Evolutionary conservation across 2,329 filamentous ascomycete species (phyloP).

Genomic region (Lachnum nothofagi): DNA sequence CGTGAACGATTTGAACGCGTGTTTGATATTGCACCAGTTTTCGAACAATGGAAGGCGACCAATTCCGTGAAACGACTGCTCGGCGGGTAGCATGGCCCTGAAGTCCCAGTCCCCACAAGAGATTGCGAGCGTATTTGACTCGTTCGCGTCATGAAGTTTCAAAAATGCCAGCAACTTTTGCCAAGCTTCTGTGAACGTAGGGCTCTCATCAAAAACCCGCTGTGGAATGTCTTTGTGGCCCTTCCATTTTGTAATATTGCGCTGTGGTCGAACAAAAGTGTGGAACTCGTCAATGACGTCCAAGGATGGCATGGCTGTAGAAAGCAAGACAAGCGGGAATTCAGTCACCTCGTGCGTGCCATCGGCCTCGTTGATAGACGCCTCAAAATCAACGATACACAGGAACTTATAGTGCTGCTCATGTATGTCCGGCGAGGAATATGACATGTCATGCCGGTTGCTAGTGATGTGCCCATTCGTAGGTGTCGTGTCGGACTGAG

Average conservation of each 20-base stretch:
- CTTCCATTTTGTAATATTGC: constrained; percentile 4
- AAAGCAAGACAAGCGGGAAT: constrained; percentile 13
- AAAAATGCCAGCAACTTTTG: constrained; percentile 9
- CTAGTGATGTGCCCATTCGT: constrained; percentile 1
- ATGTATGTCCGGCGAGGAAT: background rate
- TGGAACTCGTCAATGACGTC: constrained; percentile 12
- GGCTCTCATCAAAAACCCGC: constrained; percentile 9
- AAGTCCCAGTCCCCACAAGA: constrained; percentile 16
- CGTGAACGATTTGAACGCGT: constrained; percentile 13
- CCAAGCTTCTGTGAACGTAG: constrained; percentile 9
- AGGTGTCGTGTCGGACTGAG: background rate
- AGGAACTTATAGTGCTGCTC: constrained; percentile 6
- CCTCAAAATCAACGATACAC: constrained; percentile 16
- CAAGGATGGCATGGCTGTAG: constrained; percentile 8
- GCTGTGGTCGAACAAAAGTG: constrained; percentile 11
- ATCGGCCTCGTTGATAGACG: constrained; percentile 10
- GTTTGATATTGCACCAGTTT: constrained; percentile 18
- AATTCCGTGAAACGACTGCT: constrained; percentile 11
- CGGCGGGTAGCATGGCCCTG: constrained; percentile 11
- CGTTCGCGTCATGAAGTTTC: constrained; percentile 4
- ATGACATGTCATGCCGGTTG: constrained; percentile 4
- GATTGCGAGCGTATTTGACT: constrained; percentile 15
- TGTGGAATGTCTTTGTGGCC: constrained; percentile 7
- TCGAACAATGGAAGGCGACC: constrained; percentile 8
- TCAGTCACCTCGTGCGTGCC: constrained; percentile 13